Conservation (phyloP, 129 eudicot species). For the Ambrosia trifida region DNA sequence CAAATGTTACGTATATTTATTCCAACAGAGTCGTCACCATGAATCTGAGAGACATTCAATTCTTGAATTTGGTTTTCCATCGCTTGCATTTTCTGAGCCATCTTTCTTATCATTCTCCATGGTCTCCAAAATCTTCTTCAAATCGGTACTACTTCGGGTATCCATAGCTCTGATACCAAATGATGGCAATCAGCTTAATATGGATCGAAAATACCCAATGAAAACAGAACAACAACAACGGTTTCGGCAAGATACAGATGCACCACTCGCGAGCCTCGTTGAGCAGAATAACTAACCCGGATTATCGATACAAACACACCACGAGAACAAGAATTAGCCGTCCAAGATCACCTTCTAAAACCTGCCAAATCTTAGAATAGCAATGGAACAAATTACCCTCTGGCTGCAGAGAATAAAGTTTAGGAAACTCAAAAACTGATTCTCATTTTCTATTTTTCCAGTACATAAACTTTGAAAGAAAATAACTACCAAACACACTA, state of each 20-base stretch:
- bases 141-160: not conserved
- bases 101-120: slow-evolving; percentile 6
- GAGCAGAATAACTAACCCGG: not conserved
- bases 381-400: not conserved
- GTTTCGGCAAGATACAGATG: not conserved
- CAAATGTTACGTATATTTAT: no score
- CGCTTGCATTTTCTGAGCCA: not conserved
- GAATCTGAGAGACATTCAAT: not conserved
- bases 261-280: not conserved
- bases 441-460: no score
- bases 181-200: not conserved
- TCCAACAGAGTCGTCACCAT: not conserved
- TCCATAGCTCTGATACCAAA: slow-evolving; percentile 22
- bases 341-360: not conserved
- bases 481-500: no score
- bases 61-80: not conserved
- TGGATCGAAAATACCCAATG: no score
- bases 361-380: not conserved
- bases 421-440: not conserved
- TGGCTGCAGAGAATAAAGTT: not conserved
- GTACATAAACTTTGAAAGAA: no score
- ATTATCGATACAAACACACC: not conserved
- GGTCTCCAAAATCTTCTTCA: slow-evolving; percentile 7
- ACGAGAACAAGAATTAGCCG: not conserved
- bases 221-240: not conserved